These are phyloP conservation scores for Coemansia sp. DNA, from an alignment of 192 early-diverging fungal genomes.

Conservation along the genomic window DNA sequence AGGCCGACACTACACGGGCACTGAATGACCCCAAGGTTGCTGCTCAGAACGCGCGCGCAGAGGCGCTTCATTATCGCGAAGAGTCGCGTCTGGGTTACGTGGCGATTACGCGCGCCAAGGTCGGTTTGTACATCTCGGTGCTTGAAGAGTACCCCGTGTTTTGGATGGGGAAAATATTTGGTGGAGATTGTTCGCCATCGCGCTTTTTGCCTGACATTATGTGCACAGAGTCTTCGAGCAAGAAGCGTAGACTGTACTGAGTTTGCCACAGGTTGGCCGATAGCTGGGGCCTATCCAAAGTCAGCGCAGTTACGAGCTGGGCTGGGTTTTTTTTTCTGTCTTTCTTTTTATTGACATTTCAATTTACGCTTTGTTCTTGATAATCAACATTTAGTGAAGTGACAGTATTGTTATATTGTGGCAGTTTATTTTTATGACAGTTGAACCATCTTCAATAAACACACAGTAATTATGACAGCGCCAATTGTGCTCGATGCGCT, in stretches of 20 bases:
- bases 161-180: constrained; percentile 40
- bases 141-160: constrained; percentile 15
- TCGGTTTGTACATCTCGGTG: constrained; percentile 41
- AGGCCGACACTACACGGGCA: constrained; percentile 9
- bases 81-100: constrained; percentile 48
- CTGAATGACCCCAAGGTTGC: background rate
- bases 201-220: constrained; percentile 37
- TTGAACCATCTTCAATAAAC: background rate
- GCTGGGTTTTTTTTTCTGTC: no score
- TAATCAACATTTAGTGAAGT: no score
- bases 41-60: background rate
- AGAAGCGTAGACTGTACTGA: background rate
- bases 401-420: no score
- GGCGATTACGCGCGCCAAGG: constrained; percentile 41
- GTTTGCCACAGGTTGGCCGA: no score
- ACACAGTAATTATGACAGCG: constrained; percentile 13
- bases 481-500: constrained; percentile 4
- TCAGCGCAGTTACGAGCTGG: no score
- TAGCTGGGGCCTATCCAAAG: no score
- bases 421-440: background rate
- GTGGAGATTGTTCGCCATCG: constrained; percentile 12
- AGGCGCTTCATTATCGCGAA: constrained; percentile 36
- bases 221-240: constrained; percentile 3
- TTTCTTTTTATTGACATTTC: no score
- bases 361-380: no score